Percentiles rank a stretch among this genome's conserved stretches.
phyloP scores from a whole-genome alignment of 1,284 basidiomycete genomes.

The Rugosomyces carneus region DNA sequence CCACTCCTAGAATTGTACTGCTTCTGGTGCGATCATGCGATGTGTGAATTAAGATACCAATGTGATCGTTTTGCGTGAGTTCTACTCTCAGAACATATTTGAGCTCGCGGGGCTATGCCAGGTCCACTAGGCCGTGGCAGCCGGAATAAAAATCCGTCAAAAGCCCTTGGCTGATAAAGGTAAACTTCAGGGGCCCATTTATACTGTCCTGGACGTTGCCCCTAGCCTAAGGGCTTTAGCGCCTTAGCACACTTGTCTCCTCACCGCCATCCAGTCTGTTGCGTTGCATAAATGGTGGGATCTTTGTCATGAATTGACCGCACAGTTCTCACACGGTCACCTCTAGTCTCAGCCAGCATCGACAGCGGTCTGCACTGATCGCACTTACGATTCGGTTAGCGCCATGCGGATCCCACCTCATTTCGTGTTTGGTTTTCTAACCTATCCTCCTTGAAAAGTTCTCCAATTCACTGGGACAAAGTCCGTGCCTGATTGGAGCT shows the following conservation, averaged over 20 bases:
- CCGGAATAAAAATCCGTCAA: neutral
- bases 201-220: neutral
- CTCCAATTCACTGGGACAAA: conserved; percentile 14
- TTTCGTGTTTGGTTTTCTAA: neutral
- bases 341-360: conserved; percentile 3
- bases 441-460: conserved; percentile 5
- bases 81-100: neutral
- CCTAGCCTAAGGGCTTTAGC: neutral
- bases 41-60: neutral
- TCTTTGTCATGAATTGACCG: neutral
- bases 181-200: neutral
- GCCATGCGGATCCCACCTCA: neutral
- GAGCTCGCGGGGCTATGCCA: neutral
- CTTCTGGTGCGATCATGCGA: neutral
- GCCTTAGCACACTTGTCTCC: no score
- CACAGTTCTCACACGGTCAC: neutral
- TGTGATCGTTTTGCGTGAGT: neutral
- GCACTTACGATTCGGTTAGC: conserved; percentile 13
- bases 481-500: conserved; percentile 17
- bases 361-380: conserved; percentile 9
- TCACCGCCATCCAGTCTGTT: neutral
- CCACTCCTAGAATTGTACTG: neutral
- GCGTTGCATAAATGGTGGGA: conserved; percentile 10
- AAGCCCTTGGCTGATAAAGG: neutral
- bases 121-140: neutral